A percentile compares a stretch with the other conserved stretches of the same genome.
Conservation (phyloP, 306 rosid species). For the Sechiopsis laciniata region DNA sequence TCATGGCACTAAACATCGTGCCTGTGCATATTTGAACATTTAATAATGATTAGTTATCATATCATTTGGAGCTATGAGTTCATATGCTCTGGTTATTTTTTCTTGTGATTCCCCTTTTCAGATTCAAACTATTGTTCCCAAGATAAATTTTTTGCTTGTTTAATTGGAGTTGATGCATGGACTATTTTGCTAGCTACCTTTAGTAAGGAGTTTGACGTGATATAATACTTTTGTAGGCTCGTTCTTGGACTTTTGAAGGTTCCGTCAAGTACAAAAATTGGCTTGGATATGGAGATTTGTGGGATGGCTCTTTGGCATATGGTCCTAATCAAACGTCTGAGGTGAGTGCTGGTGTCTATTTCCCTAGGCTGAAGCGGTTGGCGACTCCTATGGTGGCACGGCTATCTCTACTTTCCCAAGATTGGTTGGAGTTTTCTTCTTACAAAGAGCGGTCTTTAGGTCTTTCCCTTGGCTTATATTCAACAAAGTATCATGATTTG, state of each 20-base stretch:
- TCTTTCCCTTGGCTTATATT: conserved; percentile 67
- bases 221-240: conserved; percentile 56
- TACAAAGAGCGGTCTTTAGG: conserved; percentile 82
- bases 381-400: conserved; percentile 63
- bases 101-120: not conserved
- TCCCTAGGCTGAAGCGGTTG: conserved; percentile 60
- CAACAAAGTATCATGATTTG: conserved; percentile 72
- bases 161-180: not conserved
- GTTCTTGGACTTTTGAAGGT: conserved; percentile 83
- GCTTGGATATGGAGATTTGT: conserved; percentile 86
- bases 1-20: no score
- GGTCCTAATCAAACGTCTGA: conserved; percentile 84
- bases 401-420: conserved; percentile 73
- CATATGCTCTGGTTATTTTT: not conserved
- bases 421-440: conserved; percentile 86
- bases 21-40: no score
- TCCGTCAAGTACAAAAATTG: conserved; percentile 70
- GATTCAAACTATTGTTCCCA: not conserved
- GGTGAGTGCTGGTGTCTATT: conserved; percentile 68
- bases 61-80: no score
- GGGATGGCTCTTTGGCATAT: conserved; percentile 91
- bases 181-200: conserved; percentile 13
- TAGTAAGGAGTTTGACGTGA: conserved; percentile 24
- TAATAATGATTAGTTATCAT: no score
- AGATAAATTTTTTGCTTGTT: not conserved